Percentiles rank a stretch among this genome's conserved stretches.
phyloP scores from a whole-genome alignment of 192 early-diverging fungal species.

The Backusella tuberculispora region DNA sequence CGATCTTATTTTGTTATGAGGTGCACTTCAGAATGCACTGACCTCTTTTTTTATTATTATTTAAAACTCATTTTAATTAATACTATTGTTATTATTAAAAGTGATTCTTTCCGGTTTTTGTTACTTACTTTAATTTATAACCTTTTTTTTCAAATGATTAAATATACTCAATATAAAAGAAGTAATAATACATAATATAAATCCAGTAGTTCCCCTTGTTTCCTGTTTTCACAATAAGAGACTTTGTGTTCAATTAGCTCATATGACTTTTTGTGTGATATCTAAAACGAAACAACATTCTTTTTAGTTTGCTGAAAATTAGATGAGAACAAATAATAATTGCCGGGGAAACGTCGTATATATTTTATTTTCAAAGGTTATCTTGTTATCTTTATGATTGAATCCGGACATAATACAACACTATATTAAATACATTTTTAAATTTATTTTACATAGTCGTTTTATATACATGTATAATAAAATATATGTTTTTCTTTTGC shows the following conservation, averaged over 20 bases:
- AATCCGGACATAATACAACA: too few relatives aligned
- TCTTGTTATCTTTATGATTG: too few relatives aligned
- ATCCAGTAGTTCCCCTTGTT: background rate
- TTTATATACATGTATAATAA: too few relatives aligned
- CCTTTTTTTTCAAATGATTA: background rate
- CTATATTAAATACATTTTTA: too few relatives aligned
- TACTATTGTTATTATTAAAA: background rate
- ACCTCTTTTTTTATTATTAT: conserved; percentile 8
- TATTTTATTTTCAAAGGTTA: background rate
- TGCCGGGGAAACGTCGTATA: background rate
- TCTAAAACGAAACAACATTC: background rate
- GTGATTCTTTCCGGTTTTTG: too few relatives aligned
- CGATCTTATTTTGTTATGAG: background rate
- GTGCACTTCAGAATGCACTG: background rate
- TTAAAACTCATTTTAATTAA: background rate
- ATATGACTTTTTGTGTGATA: background rate
- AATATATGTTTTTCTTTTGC: too few relatives aligned
- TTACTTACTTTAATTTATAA: background rate
- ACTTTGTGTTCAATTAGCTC: conserved; percentile 7
- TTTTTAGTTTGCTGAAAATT: background rate
- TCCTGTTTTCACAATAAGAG: background rate
- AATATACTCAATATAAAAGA: too few relatives aligned
- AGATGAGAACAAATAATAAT: background rate
- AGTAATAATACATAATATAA: background rate
- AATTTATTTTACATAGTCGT: too few relatives aligned